Evolutionary conservation across 2,329 filamentous ascomycete genomes (phyloP), one percentile per base, ranked within the genome.

Genomic region (Hirsutella thompsonii): DNA sequence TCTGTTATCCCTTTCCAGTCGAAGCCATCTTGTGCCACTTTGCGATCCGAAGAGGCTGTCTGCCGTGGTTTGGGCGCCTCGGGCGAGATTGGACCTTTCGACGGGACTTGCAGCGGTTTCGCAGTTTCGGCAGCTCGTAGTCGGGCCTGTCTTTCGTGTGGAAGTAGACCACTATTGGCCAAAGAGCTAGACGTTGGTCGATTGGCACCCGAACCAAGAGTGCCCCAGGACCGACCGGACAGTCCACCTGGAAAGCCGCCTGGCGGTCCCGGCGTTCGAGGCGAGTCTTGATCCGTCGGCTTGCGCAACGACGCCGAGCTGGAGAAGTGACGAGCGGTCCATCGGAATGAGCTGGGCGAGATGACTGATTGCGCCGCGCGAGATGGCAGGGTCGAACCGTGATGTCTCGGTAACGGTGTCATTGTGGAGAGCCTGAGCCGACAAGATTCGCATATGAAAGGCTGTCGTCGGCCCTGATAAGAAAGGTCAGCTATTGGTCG

Each of bases 391-490:
- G 13, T 16, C n/a, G 42, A 14, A 11, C 21, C 2, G 36, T 37
- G 29, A 26, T 36, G 20, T 4, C 23, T 34, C 40, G 36, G 33
- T 41, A 19, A 45, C 39, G 42, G 42, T 38, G 42, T 42, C 28
- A 43, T 48, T 20, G 49, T 43, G 39, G 49, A 48, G 40, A 55
- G 49, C 48, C 52, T 53, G 41, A 55, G 55, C 44, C 56, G 60
- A 50, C 63, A 67, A 49, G 56, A 51, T 38, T 59, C 53, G 59
- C 64, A 68, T 39, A 67, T 54, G 51, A 64, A 66, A 38, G 57
- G 54, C 52, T 57, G 56, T 48, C 54, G 51, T 45, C 54, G 60
- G 50, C 57, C 55, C 63, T 66, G 5, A 11, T 16, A 16, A 1
- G 20, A 2, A 10, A 32, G 8, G 4, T n/a, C n/a, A 20, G 10